Percentiles rank a stretch among this genome's conserved stretches.
These are phyloP conservation scores for Zymoseptoria pseudotritici DNA, from an alignment of 2,329 filamentous ascomycete genomes.

Conservation along the genomic window DNA sequence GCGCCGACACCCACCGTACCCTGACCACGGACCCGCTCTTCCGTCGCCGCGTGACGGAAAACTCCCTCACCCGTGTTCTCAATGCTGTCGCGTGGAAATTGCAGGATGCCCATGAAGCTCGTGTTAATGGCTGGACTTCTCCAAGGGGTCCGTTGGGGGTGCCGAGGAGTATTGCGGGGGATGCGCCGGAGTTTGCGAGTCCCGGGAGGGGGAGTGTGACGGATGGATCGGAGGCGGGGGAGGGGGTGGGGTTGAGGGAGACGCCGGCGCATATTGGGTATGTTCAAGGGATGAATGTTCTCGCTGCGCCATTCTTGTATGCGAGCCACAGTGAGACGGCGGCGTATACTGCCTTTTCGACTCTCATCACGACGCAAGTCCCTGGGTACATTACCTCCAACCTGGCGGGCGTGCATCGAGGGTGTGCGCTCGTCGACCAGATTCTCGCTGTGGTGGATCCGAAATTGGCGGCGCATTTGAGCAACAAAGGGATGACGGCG, in stretches of 20 bases:
- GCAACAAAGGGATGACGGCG: constrained; percentile 78
- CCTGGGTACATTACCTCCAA: constrained; percentile 91
- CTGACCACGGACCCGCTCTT: constrained; percentile 96
- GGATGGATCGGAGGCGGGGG: constrained; percentile 55
- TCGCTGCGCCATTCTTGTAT: constrained; percentile 92
- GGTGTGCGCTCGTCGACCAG: constrained; percentile 83
- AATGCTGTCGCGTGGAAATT: constrained; percentile 94
- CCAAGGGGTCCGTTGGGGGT: constrained; percentile 40
- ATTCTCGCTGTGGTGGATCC: constrained; percentile 87
- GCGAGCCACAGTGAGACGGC: constrained; percentile 90
- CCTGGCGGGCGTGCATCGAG: constrained; percentile 95
- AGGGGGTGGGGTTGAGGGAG: constrained; percentile 1
- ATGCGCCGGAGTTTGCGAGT: constrained; percentile 37
- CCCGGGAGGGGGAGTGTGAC: constrained; percentile 42
- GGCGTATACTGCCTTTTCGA: constrained; percentile 85
- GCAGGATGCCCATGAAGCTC: constrained; percentile 65
- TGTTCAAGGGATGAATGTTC: constrained; percentile 97
- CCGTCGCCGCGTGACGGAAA: constrained; percentile 88
- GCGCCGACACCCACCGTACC: constrained; percentile 96
- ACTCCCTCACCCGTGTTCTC: constrained; percentile 83
- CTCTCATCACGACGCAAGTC: constrained; percentile 77
- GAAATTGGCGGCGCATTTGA: constrained; percentile 75
- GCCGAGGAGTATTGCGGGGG: constrained; percentile 43
- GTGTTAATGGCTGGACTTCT: constrained; percentile 44
- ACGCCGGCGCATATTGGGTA: constrained; percentile 68